These are phyloP conservation scores for Suhomyces tanzawaensis DNA, from an alignment of 805 yeast genomes.

Conservation along the genomic window DNA sequence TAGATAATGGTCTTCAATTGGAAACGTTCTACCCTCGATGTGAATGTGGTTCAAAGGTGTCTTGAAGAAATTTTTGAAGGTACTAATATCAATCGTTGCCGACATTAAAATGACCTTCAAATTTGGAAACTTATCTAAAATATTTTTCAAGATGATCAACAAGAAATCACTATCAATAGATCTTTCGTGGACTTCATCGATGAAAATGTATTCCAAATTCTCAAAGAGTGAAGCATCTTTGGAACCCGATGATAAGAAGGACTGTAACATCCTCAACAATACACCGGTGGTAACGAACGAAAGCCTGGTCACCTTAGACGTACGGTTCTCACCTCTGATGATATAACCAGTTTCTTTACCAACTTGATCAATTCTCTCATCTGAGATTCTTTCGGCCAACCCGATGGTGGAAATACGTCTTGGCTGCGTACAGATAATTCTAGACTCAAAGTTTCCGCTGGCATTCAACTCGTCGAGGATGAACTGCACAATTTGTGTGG, in stretches of 20 bases:
- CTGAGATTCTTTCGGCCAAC: conserved; percentile 86
- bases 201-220: conserved; percentile 65
- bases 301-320: conserved; percentile 60
- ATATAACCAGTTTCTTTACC: conserved; percentile 86
- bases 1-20: conserved; percentile 74
- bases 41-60: conserved; percentile 60
- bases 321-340: conserved; percentile 84
- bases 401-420: conserved; percentile 95
- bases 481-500: conserved; percentile 92
- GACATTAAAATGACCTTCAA: conserved; percentile 83
- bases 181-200: conserved; percentile 97
- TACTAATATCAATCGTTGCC: conserved; percentile 79
- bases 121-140: conserved; percentile 49
- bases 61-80: conserved; percentile 66
- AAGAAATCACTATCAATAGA: conserved; percentile 88
- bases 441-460: conserved; percentile 49
- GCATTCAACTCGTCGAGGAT: conserved; percentile 64
- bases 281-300: conserved; percentile 93
- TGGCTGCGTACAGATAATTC: conserved; percentile 89
- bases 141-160: conserved; percentile 67
- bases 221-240: conserved; percentile 40
- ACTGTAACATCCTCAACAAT: conserved; percentile 77
- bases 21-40: conserved; percentile 91
- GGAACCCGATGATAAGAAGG: conserved; percentile 29
- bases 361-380: conserved; percentile 62